These are phyloP conservation scores for Penicillium coffeae DNA, from an alignment of 495 filamentous ascomycete species.

Conservation along the genomic window DNA sequence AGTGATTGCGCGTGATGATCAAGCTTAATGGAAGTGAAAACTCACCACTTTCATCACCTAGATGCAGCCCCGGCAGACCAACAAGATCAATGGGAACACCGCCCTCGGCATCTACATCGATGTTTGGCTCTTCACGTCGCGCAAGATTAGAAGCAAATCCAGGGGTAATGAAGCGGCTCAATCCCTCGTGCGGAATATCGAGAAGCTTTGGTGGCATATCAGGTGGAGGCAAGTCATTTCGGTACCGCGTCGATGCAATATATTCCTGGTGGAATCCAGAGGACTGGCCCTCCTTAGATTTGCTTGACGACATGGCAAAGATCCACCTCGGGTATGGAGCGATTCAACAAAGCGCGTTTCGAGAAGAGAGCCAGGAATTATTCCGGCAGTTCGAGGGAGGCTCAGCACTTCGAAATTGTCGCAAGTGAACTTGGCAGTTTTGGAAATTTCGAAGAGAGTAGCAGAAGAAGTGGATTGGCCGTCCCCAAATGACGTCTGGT, in stretches of 20 bases:
- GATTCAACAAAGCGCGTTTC: too few relatives aligned
- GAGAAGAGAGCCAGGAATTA: too few relatives aligned
- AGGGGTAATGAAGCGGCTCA: constrained; percentile 81
- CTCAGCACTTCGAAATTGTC: too few relatives aligned
- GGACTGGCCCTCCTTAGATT: constrained; percentile 40
- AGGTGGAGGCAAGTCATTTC: constrained; percentile 90
- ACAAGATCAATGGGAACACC: constrained; percentile 96
- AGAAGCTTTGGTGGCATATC: constrained; percentile 93
- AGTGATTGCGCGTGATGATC: not conserved
- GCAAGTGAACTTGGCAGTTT: too few relatives aligned
- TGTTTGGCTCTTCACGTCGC: constrained; percentile 87
- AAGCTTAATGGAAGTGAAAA: constrained; percentile 7
- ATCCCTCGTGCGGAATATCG: constrained; percentile 88
- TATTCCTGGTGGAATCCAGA: constrained; percentile 87
- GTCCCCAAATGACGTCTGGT: not conserved
- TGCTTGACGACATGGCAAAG: constrained; percentile 29
- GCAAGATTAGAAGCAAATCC: constrained; percentile 83
- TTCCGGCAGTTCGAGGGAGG: too few relatives aligned
- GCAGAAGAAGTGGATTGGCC: too few relatives aligned
- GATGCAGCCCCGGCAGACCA: constrained; percentile 88
- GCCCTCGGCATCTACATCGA: constrained; percentile 95
- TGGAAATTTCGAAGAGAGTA: too few relatives aligned
- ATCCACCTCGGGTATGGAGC: too few relatives aligned
- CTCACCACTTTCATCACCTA: constrained; percentile 93
- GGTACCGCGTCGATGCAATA: constrained; percentile 89